Base-by-base conservation (phyloP, 2,329 filamentous ascomycete species). In the Monilinia polystroma region DNA sequence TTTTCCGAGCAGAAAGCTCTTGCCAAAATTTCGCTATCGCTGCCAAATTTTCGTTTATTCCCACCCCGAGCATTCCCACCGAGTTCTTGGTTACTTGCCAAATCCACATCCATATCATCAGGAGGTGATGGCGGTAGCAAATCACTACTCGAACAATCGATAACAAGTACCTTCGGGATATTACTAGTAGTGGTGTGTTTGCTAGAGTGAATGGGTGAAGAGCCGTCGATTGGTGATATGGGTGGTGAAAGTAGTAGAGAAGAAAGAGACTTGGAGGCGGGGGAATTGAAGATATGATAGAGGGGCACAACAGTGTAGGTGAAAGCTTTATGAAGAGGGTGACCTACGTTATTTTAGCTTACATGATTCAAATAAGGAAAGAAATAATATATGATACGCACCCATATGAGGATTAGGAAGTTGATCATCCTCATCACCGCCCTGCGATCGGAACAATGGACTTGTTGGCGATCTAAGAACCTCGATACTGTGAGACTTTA, bases 1-100 rank as follows among this genome's bases (percentile, higher is more conserved):
- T 84, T 86, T 74, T 91, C 87, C 0, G 90, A 88, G 75, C 91
- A 93, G 71, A 91, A 82, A 1, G 90, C 90, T 59, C 90, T 81
- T 1, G 88, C 88, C 63, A 93, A 78, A 11, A 93, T 83, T 77
- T 92, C 89, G 74, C 90, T 80, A 72, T 89, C 87, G 16, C 85
- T 88, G 1, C 85, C 85, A 66, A 71, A 70, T 52, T 47, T 53
- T 35, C 67, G 60, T 20, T 67, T 67, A 6, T 58, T 64, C 35
- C 5, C n/a, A 38, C 35, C 43, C 16, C 23, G 12, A 7, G 6
- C 20, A 6, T 65, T 45, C 8, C 20, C 5, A 56, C 14, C 29
- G 23, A 18, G 6, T 35, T 49, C 8, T 45, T 4, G 16, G 26
- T 49, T 20, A 23, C 8, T 11, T 49, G 47, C 47, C 23, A 16